Percentiles rank a stretch among this genome's conserved stretches.
phyloP scores from a whole-genome alignment of 2,329 filamentous ascomycete species.

The Penicillium sp. region DNA sequence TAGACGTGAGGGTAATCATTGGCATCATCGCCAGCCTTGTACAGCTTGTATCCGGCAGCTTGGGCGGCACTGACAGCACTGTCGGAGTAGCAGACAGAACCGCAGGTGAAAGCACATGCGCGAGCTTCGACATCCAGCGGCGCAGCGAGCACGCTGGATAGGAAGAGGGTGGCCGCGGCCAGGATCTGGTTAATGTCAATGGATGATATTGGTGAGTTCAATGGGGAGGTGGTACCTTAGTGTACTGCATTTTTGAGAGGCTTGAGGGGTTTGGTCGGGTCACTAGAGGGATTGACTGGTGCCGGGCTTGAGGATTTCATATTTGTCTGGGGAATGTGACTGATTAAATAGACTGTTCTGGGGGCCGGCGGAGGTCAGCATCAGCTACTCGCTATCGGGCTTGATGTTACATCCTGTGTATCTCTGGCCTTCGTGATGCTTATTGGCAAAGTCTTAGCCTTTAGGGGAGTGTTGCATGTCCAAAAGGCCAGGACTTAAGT shows the following conservation, averaged over 20 bases:
- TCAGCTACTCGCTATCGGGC: background rate
- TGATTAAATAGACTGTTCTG: slow-evolving; percentile 9
- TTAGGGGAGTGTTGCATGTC: background rate
- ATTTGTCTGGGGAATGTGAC: background rate
- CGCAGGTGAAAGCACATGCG: slow-evolving; percentile 53
- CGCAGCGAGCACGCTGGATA: slow-evolving; percentile 24
- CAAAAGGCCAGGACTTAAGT: background rate
- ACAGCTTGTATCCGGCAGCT: slow-evolving; percentile 51
- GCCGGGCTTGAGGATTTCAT: background rate
- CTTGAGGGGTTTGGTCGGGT: background rate
- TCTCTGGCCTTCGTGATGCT: background rate
- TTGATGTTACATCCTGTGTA: slow-evolving; percentile 18
- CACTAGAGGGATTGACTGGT: background rate
- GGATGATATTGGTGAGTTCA: background rate
- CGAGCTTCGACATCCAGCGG: slow-evolving; percentile 36
- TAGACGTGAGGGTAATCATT: slow-evolving; percentile 57
- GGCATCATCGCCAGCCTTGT: slow-evolving; percentile 37
- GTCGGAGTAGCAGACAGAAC: slow-evolving; percentile 51
- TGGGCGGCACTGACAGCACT: slow-evolving; percentile 50
- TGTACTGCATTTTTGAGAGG: slow-evolving; percentile 24
- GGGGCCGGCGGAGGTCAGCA: background rate
- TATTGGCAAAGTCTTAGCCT: slow-evolving; percentile 10
- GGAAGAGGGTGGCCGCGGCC: slow-evolving; percentile 21
- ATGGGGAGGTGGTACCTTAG: slow-evolving; percentile 17
- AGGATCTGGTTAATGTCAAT: slow-evolving; percentile 16